These are phyloP conservation scores for Selaginella tamariscina DNA, from an alignment of 75 land plant genomes.

Conservation along the genomic window DNA sequence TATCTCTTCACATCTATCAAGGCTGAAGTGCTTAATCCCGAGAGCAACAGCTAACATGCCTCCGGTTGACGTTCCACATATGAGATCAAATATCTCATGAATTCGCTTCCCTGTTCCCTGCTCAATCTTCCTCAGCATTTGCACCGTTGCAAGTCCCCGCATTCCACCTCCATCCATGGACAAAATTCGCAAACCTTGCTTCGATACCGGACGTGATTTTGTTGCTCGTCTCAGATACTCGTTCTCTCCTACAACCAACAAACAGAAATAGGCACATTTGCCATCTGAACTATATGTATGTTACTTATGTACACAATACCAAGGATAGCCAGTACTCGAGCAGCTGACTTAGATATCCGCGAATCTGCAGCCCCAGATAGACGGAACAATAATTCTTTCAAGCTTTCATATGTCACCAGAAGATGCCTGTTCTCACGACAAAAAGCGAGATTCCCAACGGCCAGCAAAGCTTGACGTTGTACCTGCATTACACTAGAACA, in stretches of 20 bases:
- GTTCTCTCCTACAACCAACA: conserved; percentile 63
- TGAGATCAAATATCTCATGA: conserved; percentile 95
- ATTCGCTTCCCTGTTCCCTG: conserved; percentile 85
- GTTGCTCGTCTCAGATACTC: conserved; percentile 75
- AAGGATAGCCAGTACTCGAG: conserved; percentile 84
- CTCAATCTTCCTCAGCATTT: conserved; percentile 82
- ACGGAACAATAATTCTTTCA: conserved; percentile 70
- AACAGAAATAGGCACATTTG: not conserved
- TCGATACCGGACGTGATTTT: conserved; percentile 58
- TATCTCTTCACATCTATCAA: conserved; percentile 89
- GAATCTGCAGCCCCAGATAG: conserved; percentile 41
- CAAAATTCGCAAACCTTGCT: conserved; percentile 80
- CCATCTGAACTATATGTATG: too few species aligned
- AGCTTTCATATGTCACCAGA: conserved; percentile 71
- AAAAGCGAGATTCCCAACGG: conserved; percentile 87
- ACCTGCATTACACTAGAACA: conserved; percentile 34
- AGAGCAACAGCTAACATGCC: conserved; percentile 98
- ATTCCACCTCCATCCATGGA: conserved; percentile 99
- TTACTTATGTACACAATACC: conserved; percentile 34
- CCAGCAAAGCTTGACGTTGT: conserved; percentile 61
- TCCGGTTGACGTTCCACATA: conserved; percentile 99
- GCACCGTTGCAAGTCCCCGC: conserved; percentile 95
- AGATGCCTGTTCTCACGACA: conserved; percentile 74
- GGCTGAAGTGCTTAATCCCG: conserved; percentile 68
- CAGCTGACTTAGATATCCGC: conserved; percentile 74